Conservation (phyloP, 306 rosid species). For the Arachis hypogaea region DNA sequence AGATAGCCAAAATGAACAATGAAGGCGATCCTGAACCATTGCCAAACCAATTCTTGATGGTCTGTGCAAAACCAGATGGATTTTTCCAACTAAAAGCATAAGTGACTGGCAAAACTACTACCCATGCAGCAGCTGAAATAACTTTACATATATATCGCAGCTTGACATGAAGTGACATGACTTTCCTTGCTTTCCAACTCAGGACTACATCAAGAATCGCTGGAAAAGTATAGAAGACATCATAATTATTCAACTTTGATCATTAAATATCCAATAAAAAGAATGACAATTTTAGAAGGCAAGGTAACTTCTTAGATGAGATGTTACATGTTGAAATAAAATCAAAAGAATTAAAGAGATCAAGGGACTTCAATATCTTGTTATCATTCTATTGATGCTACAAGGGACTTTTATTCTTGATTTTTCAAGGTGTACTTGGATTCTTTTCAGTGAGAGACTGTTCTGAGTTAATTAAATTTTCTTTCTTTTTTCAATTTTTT, state of each 20-base stretch:
- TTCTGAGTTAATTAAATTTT: too few relatives aligned
- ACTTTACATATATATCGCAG: slow-evolving; percentile 79
- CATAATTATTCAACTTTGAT: slow-evolving; percentile 36
- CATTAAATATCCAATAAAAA: slow-evolving; percentile 23
- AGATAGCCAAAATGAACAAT: slow-evolving; percentile 81
- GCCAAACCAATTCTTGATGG: slow-evolving; percentile 90
- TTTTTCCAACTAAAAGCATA: slow-evolving; percentile 84
- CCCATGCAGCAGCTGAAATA: slow-evolving; percentile 81
- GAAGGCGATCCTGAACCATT: slow-evolving; percentile 85
- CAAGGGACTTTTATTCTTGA: neutral
- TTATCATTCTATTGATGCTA: slow-evolving; percentile 8
- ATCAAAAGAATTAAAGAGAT: neutral
- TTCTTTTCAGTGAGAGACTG: too few relatives aligned
- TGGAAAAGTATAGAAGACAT: slow-evolving; percentile 49
- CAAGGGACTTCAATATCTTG: slow-evolving; percentile 15
- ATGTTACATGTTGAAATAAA: neutral
- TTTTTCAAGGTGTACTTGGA: too few relatives aligned
- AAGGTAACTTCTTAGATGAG: slow-evolving; percentile 12
- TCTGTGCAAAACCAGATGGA: slow-evolving; percentile 85
- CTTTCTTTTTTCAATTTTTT: too few relatives aligned
- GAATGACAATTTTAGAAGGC: slow-evolving; percentile 5
- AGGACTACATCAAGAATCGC: slow-evolving; percentile 81
- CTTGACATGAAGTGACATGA: slow-evolving; percentile 78
- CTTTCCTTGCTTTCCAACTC: slow-evolving; percentile 88
- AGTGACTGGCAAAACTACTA: slow-evolving; percentile 83